Conservation (phyloP, 2,329 filamentous ascomycete genomes). For the Pseudogymnoascus sp. region DNA sequence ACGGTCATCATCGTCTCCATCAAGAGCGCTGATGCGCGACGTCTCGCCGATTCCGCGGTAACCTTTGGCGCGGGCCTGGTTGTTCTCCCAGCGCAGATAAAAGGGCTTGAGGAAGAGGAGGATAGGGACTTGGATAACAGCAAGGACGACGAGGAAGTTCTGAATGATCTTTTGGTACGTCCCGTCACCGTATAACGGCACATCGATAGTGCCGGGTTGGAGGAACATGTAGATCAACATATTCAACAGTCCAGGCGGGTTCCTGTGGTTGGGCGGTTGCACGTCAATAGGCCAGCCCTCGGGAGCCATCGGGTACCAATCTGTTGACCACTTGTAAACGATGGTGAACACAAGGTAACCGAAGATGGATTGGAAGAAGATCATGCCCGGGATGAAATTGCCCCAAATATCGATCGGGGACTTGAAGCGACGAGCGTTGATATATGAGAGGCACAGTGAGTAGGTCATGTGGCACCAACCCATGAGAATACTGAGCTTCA, state of each 20-base stretch:
- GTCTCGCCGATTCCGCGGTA: constrained; percentile 91
- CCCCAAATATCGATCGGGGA: constrained; percentile 92
- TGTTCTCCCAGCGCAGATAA: constrained; percentile 90
- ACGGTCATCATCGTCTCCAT: constrained; percentile 70
- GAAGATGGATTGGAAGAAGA: constrained; percentile 99
- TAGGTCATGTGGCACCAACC: constrained; percentile 99
- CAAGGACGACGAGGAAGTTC: constrained; percentile 69
- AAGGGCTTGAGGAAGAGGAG: constrained; percentile 92
- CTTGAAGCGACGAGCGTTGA: constrained; percentile 94
- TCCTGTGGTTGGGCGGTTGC: constrained; percentile 27
- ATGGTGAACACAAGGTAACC: constrained; percentile 92
- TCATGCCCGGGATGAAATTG: constrained; percentile 96
- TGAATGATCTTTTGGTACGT: constrained; percentile 70
- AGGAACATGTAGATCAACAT: constrained; percentile 99
- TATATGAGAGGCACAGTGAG: constrained; percentile 82
- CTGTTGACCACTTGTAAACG: constrained; percentile 91
- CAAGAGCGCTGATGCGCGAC: constrained; percentile 78
- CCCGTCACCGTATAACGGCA: constrained; percentile 55
- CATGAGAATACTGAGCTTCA: constrained; percentile 97
- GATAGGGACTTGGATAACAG: constrained; percentile 79
- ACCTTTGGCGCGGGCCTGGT: constrained; percentile 75
- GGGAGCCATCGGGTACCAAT: constrained; percentile 59
- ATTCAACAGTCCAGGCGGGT: constrained; percentile 85
- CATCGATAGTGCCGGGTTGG: constrained; percentile 66
- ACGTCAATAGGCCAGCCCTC: constrained; percentile 33